phyloP scores from a whole-genome alignment of 768 basidiomycete genomes.

The Calocybe gangraenosa region DNA sequence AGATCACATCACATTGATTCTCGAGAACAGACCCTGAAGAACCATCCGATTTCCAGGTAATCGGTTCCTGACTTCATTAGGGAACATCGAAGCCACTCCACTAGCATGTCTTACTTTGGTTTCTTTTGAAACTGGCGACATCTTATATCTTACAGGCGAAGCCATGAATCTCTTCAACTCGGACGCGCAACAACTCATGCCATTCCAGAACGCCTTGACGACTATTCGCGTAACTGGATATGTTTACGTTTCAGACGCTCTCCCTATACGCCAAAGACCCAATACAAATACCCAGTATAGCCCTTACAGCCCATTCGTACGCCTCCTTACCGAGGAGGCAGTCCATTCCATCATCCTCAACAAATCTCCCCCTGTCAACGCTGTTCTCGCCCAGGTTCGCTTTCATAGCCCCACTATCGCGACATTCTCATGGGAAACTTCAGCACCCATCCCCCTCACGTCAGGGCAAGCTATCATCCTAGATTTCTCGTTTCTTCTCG shows the following conservation, averaged over 20 bases:
- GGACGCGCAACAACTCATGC: conserved; percentile 51
- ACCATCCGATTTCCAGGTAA: conserved; percentile 37
- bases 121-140: conserved; percentile 48
- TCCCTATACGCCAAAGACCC: conserved; percentile 45
- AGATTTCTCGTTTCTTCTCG: conserved; percentile 49
- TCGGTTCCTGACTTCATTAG: conserved; percentile 58
- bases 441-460: conserved; percentile 26
- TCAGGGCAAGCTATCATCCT: conserved; percentile 54
- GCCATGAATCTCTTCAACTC: conserved; percentile 46
- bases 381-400: conserved; percentile 32
- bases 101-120: conserved; percentile 55
- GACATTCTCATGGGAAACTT: conserved; percentile 46
- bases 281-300: conserved; percentile 23
- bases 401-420: conserved; percentile 44
- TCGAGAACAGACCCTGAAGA: neutral
- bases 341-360: conserved; percentile 23
- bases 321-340: conserved; percentile 46
- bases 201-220: conserved; percentile 46
- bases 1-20: neutral
- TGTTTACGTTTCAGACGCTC: conserved; percentile 45
- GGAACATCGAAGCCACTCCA: conserved; percentile 55
- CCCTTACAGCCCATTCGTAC: conserved; percentile 59
- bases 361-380: conserved; percentile 28
- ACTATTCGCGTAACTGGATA: conserved; percentile 48
- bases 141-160: conserved; percentile 59